Evolutionary conservation across 306 rosid species (phyloP).

Genomic region (Medicago arabica): DNA sequence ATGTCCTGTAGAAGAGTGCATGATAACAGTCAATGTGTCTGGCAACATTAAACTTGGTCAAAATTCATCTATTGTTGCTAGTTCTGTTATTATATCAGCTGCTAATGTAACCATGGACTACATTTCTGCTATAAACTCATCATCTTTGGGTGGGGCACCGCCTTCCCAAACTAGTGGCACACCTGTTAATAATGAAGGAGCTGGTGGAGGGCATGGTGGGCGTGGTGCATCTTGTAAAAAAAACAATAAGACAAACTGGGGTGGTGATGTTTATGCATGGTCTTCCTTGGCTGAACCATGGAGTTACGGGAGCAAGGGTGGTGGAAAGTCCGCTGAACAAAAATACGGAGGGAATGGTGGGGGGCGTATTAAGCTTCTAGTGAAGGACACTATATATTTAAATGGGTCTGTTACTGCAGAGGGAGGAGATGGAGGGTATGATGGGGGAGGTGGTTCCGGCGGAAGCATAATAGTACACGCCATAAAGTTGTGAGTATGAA

Average conservation of each 20-base stretch:
- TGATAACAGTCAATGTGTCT: slow-evolving; percentile 74
- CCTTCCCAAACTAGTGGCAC: slow-evolving; percentile 99
- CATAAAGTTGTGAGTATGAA: slow-evolving; percentile 82
- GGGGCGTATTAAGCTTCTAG: slow-evolving; percentile 79
- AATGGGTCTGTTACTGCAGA: slow-evolving; percentile 84
- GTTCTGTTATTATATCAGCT: slow-evolving; percentile 81
- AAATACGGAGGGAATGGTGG: slow-evolving; percentile 93
- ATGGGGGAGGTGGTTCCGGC: slow-evolving; percentile 97
- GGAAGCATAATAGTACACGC: slow-evolving; percentile 87
- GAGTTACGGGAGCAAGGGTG: slow-evolving; percentile 97
- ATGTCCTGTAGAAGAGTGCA: slow-evolving; percentile 84
- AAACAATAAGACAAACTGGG: slow-evolving; percentile 84
- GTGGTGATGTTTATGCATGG: slow-evolving; percentile 99
- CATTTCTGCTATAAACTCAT: slow-evolving; percentile 72
- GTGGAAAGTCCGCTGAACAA: slow-evolving; percentile 62
- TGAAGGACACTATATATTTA: slow-evolving; percentile 69
- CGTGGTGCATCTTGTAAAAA: slow-evolving; percentile 95
- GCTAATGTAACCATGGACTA: slow-evolving; percentile 77
- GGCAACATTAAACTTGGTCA: slow-evolving; percentile 91
- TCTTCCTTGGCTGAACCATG: slow-evolving; percentile 83
- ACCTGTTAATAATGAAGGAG: slow-evolving; percentile 83
- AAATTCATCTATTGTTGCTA: slow-evolving; percentile 73
- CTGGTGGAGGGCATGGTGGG: slow-evolving; percentile 99
- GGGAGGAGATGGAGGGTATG: slow-evolving; percentile 88
- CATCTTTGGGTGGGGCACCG: slow-evolving; percentile 88